Evolutionary conservation across 139 green algal genomes (phyloP), one percentile per base, ranked within the genome.

Genomic region (Micractinium sp.): DNA sequence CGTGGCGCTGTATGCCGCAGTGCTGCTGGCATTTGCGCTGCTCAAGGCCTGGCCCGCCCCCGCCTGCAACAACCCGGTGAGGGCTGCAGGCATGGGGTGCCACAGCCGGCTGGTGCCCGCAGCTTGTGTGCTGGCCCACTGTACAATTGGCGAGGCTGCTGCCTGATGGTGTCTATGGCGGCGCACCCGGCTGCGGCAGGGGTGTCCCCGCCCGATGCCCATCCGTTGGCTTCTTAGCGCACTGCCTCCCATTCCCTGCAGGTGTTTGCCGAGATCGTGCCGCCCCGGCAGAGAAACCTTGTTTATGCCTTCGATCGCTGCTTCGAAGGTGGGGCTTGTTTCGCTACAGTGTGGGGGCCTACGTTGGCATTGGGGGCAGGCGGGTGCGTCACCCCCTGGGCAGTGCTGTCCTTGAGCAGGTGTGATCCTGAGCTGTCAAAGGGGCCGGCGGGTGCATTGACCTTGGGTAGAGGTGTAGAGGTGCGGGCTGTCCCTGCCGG

Each of bases 281-380:
- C 95, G 0, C 60, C 92, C 22, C 67, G 92, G 33, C 85, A 95
- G 84, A 90, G 96, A n/a, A 96, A 94, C 63, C 85, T 97, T 81
- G 92, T 98, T 15, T 98, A 97, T 69, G 92, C 96, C 12, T 98
- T 97, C 82, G 95, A 98, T 91, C 89, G 96, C 33, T 96, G 85
- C 81, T 94, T 97, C 47, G 94, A 97, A 79, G 92, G 93, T 84
- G 66, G 41, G 67, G 0, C 5, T 4, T 60, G 7, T 29, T 79
- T 29, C 23, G 14, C 3, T 27, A 19, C 9, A 5, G 66, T 29
- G 22, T 73, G 66, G 7, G 3, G 2, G 9, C 14, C 14, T 73
- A 12, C 66, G 9, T 19, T 29, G 47, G 47, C 47, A 56, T 16
- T 56, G 47, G 47, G 47, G 47, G 47, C 47, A 56, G 47, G 47